Evolutionary conservation across 495 filamentous ascomycete species (phyloP).

Genomic region (Aspergillus affinis): DNA sequence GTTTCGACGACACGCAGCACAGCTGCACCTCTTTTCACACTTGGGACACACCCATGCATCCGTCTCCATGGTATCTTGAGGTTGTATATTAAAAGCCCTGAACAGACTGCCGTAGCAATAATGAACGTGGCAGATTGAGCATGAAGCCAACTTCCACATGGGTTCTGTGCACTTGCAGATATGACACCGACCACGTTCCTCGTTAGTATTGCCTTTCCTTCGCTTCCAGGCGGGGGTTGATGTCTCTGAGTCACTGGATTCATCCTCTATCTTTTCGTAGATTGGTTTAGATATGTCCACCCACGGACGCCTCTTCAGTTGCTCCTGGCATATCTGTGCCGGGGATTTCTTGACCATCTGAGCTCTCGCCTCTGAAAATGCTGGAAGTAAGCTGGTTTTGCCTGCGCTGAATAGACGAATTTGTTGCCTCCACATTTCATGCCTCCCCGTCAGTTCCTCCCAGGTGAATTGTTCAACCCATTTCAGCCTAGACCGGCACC

Average conservation of each 20-base stretch:
- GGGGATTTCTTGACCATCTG: constrained; percentile 68
- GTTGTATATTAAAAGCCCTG: constrained; percentile 84
- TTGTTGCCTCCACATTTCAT: constrained; percentile 78
- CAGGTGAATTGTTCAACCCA: constrained; percentile 95
- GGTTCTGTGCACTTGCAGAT: constrained; percentile 74
- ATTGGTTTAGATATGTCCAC: constrained; percentile 53
- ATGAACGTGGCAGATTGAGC: constrained; percentile 66
- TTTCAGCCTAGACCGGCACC: constrained; percentile 75
- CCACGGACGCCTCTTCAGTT: constrained; percentile 70
- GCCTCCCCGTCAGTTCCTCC: constrained; percentile 70
- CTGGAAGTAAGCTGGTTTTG: constrained; percentile 57
- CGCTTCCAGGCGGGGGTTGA: constrained; percentile 46
- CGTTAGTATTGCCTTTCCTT: constrained; percentile 41
- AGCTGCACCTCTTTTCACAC: constrained; percentile 82
- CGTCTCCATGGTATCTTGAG: constrained; percentile 73
- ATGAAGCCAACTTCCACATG: constrained; percentile 77
- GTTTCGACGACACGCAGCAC: constrained; percentile 66
- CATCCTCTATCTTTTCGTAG: constrained; percentile 12
- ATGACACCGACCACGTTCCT: constrained; percentile 64
- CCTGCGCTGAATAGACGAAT: constrained; percentile 66
- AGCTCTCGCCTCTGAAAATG: constrained; percentile 63
- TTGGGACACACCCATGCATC: constrained; percentile 83
- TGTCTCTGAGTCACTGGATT: constrained; percentile 20
- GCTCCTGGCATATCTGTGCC: constrained; percentile 87
- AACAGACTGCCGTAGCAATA: constrained; percentile 92